phyloP scores from a whole-genome alignment of 1,284 basidiomycete species.

The Boletus smithii region DNA sequence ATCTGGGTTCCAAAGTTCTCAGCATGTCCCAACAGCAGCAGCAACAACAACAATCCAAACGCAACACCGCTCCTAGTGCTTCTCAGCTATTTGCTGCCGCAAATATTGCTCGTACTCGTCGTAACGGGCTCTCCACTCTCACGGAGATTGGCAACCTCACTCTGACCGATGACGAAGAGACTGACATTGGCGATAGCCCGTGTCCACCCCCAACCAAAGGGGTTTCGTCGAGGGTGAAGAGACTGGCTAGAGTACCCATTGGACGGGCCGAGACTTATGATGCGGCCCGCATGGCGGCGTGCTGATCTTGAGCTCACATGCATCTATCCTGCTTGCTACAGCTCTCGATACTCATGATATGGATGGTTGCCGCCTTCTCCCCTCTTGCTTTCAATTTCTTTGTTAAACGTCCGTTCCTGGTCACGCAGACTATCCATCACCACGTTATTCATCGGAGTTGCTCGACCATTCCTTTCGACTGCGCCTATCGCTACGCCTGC shows the following conservation, averaged over 20 bases:
- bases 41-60: slow-evolving; percentile 46
- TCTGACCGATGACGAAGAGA: slow-evolving; percentile 66
- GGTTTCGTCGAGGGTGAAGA: slow-evolving; percentile 49
- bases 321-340: slow-evolving; percentile 1
- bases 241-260: slow-evolving; percentile 46
- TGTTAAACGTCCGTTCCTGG: slow-evolving; percentile 5
- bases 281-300: slow-evolving; percentile 45
- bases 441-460: slow-evolving; percentile 6
- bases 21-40: slow-evolving; percentile 37
- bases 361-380: slow-evolving; percentile 3
- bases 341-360: slow-evolving; percentile 3
- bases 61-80: slow-evolving; percentile 56
- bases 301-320: slow-evolving; percentile 15
- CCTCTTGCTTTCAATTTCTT: slow-evolving; percentile 10
- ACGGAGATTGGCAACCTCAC: slow-evolving; percentile 60
- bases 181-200: slow-evolving; percentile 74
- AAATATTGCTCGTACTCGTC: slow-evolving; percentile 57
- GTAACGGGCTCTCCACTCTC: slow-evolving; percentile 57
- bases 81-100: slow-evolving; percentile 64
- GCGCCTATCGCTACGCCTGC: slow-evolving; percentile 11
- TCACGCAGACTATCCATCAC: slow-evolving; percentile 12
- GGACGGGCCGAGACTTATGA: slow-evolving; percentile 64
- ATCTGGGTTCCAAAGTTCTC: slow-evolving; percentile 44
- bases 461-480: slow-evolving; percentile 9
- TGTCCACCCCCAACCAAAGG: slow-evolving; percentile 70